Percentiles rank a stretch among this genome's conserved stretches.
Evolutionary conservation across 441 rosid species (phyloP).

Genomic region (California macrophylla): DNA sequence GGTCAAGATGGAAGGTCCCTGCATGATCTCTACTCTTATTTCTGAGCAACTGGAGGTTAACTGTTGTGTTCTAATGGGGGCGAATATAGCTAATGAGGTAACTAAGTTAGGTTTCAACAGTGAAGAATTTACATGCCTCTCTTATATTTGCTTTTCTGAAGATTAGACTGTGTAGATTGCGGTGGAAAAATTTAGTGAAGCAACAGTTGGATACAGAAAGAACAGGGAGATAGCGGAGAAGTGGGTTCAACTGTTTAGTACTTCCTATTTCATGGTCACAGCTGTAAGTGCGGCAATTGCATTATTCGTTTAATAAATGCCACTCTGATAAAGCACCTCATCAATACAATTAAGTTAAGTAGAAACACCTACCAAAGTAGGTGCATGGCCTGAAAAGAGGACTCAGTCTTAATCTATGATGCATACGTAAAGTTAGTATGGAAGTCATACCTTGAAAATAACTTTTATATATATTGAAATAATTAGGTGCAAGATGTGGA

Average conservation of each 20-base stretch:
- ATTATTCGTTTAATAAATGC: not conserved
- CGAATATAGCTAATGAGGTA: constrained; percentile 94
- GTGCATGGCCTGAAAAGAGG: not conserved
- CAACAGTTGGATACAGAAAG: constrained; percentile 74
- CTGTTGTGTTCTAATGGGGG: constrained; percentile 92
- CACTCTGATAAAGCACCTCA: not conserved
- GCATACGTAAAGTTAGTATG: not conserved
- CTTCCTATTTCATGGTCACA: constrained; percentile 79
- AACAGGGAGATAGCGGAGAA: constrained; percentile 56
- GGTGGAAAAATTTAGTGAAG: constrained; percentile 87
- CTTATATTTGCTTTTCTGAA: constrained; percentile 13
- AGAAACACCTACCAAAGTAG: not conserved
- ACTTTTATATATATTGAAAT: not conserved
- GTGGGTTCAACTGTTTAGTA: constrained; percentile 79
- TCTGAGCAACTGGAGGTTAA: constrained; percentile 59
- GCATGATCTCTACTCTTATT: constrained; percentile 85
- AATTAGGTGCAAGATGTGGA: constrained; percentile 77
- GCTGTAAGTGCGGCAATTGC: constrained; percentile 41
- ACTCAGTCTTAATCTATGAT: not conserved
- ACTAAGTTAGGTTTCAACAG: not conserved
- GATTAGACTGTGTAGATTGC: constrained; percentile 49
- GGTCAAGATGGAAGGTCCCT: constrained; percentile 82
- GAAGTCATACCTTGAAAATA: not conserved
- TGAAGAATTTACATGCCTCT: not conserved
- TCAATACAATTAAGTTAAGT: not conserved